Evolutionary conservation across 805 yeast genomes (phyloP), one percentile per base, ranked within the genome.

Genomic region (Ogataea parapolymorpha): DNA sequence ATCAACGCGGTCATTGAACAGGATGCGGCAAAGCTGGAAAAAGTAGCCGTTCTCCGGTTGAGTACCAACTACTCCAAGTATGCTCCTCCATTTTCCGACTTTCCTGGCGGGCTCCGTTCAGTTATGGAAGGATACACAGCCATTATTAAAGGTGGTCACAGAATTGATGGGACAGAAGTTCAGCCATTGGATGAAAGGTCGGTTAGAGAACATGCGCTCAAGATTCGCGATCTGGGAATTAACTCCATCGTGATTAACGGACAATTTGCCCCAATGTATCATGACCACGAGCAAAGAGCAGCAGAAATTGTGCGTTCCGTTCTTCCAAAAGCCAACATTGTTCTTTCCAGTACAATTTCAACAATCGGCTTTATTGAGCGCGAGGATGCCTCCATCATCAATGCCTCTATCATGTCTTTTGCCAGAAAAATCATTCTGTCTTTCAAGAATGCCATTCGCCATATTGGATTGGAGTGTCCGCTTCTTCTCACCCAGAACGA

Each of bases 1-100:
- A 39, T 39, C 20, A 39, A 39, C 33, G 42, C 42, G 5, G 42
- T 39, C 11, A 39, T 39, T 29, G 42, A 39, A 17, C 29, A 17
- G 24, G 42, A 39, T 16, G 33, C 16, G 3, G 31, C 25, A 2
- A 27, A 26, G 23, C 20, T 39, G 26, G 38, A 39, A n/a, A 39
- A 34, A 25, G 42, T 39, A 3, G 42, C 35, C 12, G 42, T 39
- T 17, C 20, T 39, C 12, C 30, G 42, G 4, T 17, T 39, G 6
- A 24, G 35, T 8, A 26, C 14, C 4, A 8, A 15, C 15, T 39
- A 39, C 15, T 27, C 32, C 15, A 39, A 16, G 28, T 28, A 25
- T 24, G 31, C 31, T n/a, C 42, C 42, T 16, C 38, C 42, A 7
- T 39, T 39, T 28, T 29, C 32, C 13, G 42, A 39, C 14, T 39